Conservation (phyloP, 2,329 filamentous ascomycete genomes). For the Bimuria novae-zelandiae region DNA sequence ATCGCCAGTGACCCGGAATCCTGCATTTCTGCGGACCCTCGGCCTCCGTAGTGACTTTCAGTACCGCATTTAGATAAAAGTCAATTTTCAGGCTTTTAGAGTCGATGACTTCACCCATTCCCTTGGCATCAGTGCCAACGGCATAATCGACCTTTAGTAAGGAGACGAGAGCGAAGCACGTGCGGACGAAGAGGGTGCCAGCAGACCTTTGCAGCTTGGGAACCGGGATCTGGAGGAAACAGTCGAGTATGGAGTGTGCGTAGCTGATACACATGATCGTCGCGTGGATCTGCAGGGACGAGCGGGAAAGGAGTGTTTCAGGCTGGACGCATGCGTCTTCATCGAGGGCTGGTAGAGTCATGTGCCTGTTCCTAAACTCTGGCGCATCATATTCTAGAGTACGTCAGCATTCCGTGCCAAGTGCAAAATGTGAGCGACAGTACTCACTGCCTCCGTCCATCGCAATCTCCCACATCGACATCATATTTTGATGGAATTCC, state of each 20-base stretch:
- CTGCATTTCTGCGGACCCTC: conserved; percentile 38
- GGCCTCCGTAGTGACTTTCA: conserved; percentile 28
- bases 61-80: conserved; percentile 33
- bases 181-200: conserved; percentile 38
- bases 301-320: conserved; percentile 38
- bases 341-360: conserved; percentile 41
- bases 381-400: conserved; percentile 35
- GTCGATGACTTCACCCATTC: conserved; percentile 40
- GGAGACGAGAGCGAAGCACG: conserved; percentile 38
- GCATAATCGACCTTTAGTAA: conserved; percentile 44
- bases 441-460: conserved; percentile 41
- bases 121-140: conserved; percentile 38
- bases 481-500: conserved; percentile 40
- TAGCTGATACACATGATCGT: conserved; percentile 40
- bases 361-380: conserved; percentile 39
- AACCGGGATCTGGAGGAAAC: conserved; percentile 28
- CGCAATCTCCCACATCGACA: conserved; percentile 45
- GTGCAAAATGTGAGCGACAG: neutral
- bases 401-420: neutral
- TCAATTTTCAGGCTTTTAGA: conserved; percentile 37
- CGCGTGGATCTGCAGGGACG: conserved; percentile 42
- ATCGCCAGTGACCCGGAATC: conserved; percentile 39
- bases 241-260: conserved; percentile 40
- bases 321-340: conserved; percentile 37
- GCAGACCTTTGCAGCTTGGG: conserved; percentile 31